These are phyloP conservation scores for Oenanthe sinensis DNA, from an alignment of 129 eudicot species.

Conservation along the genomic window DNA sequence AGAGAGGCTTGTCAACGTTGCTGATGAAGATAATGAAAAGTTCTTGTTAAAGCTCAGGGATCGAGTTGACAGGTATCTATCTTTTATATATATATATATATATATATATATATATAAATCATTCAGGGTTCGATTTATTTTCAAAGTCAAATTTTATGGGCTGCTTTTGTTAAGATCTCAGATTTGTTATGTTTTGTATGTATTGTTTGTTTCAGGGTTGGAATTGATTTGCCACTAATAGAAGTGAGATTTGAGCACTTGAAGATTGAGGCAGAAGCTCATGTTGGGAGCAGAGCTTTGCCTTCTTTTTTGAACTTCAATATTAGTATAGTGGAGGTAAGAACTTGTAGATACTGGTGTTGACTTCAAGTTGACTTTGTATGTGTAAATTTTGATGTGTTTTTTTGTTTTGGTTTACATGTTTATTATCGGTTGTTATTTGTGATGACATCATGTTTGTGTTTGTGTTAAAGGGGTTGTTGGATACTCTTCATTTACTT, in stretches of 20 bases:
- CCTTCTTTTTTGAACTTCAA: constrained; percentile 64
- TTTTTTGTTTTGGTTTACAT: not conserved
- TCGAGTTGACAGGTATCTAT: constrained; percentile 47
- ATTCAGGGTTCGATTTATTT: not conserved
- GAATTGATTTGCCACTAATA: constrained; percentile 65
- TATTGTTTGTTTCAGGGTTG: constrained; percentile 38
- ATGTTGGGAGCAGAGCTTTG: constrained; percentile 65
- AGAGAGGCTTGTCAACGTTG: constrained; percentile 50
- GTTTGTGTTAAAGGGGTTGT: constrained; percentile 24
- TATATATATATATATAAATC: too few species aligned
- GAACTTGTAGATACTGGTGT: not conserved
- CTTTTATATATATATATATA: not conserved
- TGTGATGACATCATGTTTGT: not conserved
- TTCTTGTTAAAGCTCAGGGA: constrained; percentile 55
- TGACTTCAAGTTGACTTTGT: not conserved
- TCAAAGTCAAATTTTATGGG: not conserved
- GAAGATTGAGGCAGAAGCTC: constrained; percentile 53
- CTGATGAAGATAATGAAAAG: constrained; percentile 61
- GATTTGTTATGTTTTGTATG: not conserved
- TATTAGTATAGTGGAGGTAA: constrained; percentile 50
- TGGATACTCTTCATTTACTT: constrained; percentile 35
- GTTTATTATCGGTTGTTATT: not conserved
- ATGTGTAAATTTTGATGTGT: not conserved
- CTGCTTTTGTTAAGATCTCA: not conserved
- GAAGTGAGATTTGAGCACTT: constrained; percentile 73